phyloP scores from a whole-genome alignment of 2,329 filamentous ascomycete species.

The Colletotrichum sp. region DNA sequence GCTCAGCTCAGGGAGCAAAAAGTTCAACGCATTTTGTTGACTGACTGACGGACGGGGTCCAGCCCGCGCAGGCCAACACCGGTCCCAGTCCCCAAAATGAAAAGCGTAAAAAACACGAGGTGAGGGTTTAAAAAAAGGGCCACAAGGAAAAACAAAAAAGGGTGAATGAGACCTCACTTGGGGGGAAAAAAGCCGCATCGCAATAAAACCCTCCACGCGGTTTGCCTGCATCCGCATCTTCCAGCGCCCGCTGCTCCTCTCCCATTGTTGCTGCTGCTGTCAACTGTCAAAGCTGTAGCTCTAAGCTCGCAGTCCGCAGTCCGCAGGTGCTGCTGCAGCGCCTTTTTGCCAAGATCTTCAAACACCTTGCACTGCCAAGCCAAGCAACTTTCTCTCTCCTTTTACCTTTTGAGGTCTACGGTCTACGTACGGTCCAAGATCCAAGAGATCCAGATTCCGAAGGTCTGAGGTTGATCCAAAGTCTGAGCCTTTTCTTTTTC shows the following conservation, averaged over 20 bases:
- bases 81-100: neutral
- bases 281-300: neutral
- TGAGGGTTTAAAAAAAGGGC: neutral
- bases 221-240: neutral
- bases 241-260: neutral
- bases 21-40: neutral
- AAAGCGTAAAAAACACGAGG: neutral
- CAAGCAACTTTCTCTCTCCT: neutral
- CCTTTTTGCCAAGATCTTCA: constrained; percentile 12
- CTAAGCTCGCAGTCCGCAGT: neutral
- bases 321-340: neutral
- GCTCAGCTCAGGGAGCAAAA: neutral
- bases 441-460: neutral
- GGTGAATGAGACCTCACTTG: neutral
- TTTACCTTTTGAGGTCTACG: neutral
- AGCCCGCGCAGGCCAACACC: neutral
- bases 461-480: neutral
- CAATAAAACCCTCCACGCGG: constrained; percentile 7
- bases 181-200: neutral
- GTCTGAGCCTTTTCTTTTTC: neutral
- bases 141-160: neutral
- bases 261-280: neutral
- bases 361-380: constrained; percentile 11
- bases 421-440: neutral
- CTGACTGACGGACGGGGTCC: neutral